A percentile compares a stretch with the other conserved stretches of the same genome.
Evolutionary conservation across 345 rosid species (phyloP).

Genomic region (Dovyalis caffra): DNA sequence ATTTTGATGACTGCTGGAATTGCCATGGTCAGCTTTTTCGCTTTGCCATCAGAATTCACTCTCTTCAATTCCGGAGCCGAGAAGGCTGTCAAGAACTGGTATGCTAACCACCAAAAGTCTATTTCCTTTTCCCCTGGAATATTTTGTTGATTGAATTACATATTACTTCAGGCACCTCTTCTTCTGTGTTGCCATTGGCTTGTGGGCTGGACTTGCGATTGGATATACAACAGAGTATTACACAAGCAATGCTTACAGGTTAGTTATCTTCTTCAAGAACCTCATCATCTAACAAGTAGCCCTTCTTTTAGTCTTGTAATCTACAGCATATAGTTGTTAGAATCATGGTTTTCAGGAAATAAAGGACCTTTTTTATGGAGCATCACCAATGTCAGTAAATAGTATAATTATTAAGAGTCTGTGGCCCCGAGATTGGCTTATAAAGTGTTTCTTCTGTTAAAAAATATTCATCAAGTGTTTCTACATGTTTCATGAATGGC

Average conservation of each 20-base stretch:
- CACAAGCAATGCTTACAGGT: slow-evolving; percentile 72
- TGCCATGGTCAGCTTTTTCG: slow-evolving; percentile 45
- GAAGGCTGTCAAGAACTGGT: slow-evolving; percentile 63
- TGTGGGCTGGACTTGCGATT: slow-evolving; percentile 74
- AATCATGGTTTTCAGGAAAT: no score
- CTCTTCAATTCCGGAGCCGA: slow-evolving; percentile 56
- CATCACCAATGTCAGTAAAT: not conserved
- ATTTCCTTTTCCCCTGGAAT: not conserved
- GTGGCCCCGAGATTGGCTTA: not conserved
- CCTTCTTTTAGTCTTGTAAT: not conserved
- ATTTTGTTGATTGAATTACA: slow-evolving; percentile 8
- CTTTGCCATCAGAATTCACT: slow-evolving; percentile 61
- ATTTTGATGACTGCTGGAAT: slow-evolving; percentile 63
- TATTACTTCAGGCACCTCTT: slow-evolving; percentile 51
- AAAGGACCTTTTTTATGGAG: not conserved
- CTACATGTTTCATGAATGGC: not conserved
- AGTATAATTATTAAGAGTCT: not conserved
- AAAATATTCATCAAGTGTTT: not conserved
- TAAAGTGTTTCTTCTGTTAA: not conserved
- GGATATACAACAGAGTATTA: slow-evolving; percentile 62
- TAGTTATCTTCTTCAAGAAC: not conserved
- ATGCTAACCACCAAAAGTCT: slow-evolving; percentile 3
- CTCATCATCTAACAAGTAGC: not conserved
- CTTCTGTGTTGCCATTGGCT: slow-evolving; percentile 58
- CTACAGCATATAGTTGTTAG: not conserved